Evolutionary conservation across 1,139 yeast species (phyloP).

Genomic region (Neolecta irregularis): DNA sequence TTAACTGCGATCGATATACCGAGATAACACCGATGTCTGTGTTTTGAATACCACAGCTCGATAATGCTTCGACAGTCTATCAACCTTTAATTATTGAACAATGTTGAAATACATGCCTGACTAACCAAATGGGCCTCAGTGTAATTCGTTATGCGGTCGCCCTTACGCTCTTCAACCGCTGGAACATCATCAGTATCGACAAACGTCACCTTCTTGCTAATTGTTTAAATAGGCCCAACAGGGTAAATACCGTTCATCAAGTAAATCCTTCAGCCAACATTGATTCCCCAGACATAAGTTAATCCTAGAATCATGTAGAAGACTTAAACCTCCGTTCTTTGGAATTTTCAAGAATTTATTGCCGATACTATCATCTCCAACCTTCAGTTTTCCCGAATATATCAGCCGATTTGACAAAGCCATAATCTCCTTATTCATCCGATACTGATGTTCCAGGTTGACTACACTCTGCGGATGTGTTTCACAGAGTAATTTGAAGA

Average conservation of each 20-base stretch:
- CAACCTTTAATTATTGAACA: not conserved
- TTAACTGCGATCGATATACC: constrained; percentile 68
- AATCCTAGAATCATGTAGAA: too few species aligned
- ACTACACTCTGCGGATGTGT: constrained; percentile 55
- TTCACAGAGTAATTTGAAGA: constrained; percentile 60
- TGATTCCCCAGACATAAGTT: too few species aligned
- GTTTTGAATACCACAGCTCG: constrained; percentile 44
- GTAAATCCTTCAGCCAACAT: constrained; percentile 14
- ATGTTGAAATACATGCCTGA: constrained; percentile 21
- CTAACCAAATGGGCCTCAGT: constrained; percentile 53
- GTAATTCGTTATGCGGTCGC: constrained; percentile 57
- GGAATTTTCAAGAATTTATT: constrained; percentile 39
- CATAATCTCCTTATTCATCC: constrained; percentile 90
- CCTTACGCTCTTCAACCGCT: constrained; percentile 40
- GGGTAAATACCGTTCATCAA: constrained; percentile 10
- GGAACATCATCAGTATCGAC: constrained; percentile 59
- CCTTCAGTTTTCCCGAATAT: constrained; percentile 56
- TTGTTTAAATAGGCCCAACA: too few species aligned
- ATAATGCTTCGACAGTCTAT: constrained; percentile 40
- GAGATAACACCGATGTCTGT: constrained; percentile 72
- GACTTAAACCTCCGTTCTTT: too few species aligned
- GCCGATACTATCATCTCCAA: constrained; percentile 57
- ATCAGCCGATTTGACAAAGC: constrained; percentile 61
- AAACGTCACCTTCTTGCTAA: constrained; percentile 43
- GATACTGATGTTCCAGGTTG: constrained; percentile 66